phyloP scores from a whole-genome alignment of 2,329 filamentous ascomycete species.

The Mycosphaerella sp. region DNA sequence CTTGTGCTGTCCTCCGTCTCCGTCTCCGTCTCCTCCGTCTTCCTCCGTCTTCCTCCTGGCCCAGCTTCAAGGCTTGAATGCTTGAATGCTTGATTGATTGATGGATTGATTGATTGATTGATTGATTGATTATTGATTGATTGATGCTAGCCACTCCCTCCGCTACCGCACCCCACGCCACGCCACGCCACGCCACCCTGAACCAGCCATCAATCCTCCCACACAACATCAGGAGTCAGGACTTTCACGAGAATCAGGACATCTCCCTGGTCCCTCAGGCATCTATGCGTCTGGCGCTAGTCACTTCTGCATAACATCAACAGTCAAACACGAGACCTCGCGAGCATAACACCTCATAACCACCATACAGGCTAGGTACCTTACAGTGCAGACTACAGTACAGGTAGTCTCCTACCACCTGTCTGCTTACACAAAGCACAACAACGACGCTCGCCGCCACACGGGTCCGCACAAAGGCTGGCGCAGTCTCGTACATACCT shows the following conservation, averaged over 20 bases:
- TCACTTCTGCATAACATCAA: background rate
- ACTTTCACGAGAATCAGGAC: too few species aligned
- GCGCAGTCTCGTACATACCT: too few species aligned
- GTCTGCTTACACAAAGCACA: background rate
- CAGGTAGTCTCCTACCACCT: background rate
- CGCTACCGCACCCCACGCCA: too few species aligned
- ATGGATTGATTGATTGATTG: too few species aligned
- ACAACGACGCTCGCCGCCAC: background rate
- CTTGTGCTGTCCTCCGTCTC: background rate
- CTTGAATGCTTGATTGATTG: too few species aligned
- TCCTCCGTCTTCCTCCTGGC: background rate
- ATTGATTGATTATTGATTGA: too few species aligned
- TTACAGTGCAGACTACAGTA: too few species aligned
- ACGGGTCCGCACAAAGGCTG: background rate
- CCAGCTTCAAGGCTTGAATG: too few species aligned
- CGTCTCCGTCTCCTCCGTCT: background rate
- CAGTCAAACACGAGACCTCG: too few species aligned
- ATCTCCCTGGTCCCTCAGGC: background rate
- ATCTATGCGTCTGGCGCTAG: background rate
- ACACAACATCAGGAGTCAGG: background rate
- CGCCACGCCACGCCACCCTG: too few species aligned
- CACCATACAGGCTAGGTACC: too few species aligned
- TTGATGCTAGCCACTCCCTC: too few species aligned
- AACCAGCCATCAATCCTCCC: background rate
- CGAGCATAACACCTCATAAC: background rate